Evolutionary conservation across 75 land plant species (phyloP), one percentile per base, ranked within the genome.

Genomic region (Cunninghamia lanceolata): DNA sequence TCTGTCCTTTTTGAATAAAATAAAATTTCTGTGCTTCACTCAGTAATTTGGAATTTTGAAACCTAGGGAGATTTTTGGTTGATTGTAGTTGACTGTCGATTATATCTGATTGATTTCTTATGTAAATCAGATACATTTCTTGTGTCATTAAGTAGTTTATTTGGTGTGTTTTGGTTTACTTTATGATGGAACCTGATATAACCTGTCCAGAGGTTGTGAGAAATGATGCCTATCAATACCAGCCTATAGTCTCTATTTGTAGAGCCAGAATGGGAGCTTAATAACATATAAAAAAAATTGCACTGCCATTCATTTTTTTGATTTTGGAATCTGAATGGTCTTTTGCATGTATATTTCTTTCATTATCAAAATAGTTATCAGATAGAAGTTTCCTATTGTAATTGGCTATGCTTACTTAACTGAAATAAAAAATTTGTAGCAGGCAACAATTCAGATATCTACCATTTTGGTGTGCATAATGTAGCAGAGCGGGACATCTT

Each of bases 401-500:
- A 16, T 78, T 39, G 25, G 25, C 4, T 38, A 42, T 78, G 9
- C 30, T 40, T 45, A 45, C 15, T 43, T 46, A 43, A 43, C 82
- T 80, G 82, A 80, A 80, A 43, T 9, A 28, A 32, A 14, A 43
- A 80, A 9, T 80, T 43, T 80, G n/a, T 25, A 80, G 47, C 82
- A 80, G 82, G 50, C n/a, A 9, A 11, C 50, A 45, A 80, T 39
- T 80, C 82, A 80, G 82, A 45, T n/a, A 45, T 80, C 82, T 28
- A 7, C 34, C 47, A 80, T 80, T 43, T 80, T 45, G 46, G 14
- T 45, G 89, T 53, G 85, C 91, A 91, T 30, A 93, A 92, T 90
- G 94, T 92, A 40, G 89, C 92, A 66, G 95, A 95, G 84, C 94
- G 99, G 84, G 99, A 98, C 87, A 91, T 91, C 73, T 84, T 96